A percentile compares a stretch with the other conserved stretches of the same genome.
phyloP scores from a whole-genome alignment of 225 moss, liverwort and hornwort genomes.

The Asterella californica region DNA sequence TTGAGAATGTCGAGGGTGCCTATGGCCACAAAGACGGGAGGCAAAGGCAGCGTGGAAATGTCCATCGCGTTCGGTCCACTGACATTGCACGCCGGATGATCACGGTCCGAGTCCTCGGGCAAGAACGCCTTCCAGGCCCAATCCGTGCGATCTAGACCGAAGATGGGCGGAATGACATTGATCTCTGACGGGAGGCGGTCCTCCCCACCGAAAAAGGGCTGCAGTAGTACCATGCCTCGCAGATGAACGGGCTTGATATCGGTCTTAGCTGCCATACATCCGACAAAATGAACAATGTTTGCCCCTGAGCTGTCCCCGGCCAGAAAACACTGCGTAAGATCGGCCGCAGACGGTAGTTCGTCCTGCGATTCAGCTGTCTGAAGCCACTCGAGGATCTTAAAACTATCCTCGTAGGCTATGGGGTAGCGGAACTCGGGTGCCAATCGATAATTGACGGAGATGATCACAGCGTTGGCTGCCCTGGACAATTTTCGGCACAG shows the following conservation, averaged over 20 bases:
- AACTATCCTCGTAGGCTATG: constrained; percentile 68
- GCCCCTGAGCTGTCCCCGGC: constrained; percentile 49
- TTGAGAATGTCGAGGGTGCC: constrained; percentile 61
- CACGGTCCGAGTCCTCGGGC: constrained; percentile 39
- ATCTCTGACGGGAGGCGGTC: constrained; percentile 36
- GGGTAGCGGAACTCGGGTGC: constrained; percentile 71
- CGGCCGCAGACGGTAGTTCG: constrained; percentile 31
- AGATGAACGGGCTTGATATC: constrained; percentile 41
- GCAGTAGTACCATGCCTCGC: constrained; percentile 36
- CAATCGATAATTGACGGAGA: constrained; percentile 71
- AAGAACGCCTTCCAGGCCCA: constrained; percentile 43
- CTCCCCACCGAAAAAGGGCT: constrained; percentile 48
- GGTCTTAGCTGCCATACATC: constrained; percentile 30
- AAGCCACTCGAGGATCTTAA: constrained; percentile 60
- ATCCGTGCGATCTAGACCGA: constrained; percentile 16
- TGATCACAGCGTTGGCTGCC: constrained; percentile 45
- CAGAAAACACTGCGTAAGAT: constrained; percentile 40
- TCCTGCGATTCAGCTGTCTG: constrained; percentile 29
- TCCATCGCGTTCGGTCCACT: constrained; percentile 42
- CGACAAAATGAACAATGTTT: constrained; percentile 49
- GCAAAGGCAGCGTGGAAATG: constrained; percentile 42
- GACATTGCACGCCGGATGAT: constrained; percentile 43
- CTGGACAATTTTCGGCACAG: constrained; percentile 58
- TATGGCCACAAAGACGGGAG: constrained; percentile 54
- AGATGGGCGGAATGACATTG: constrained; percentile 24